Evolutionary conservation across 2,329 filamentous ascomycete species (phyloP), one percentile per base, ranked within the genome.

Genomic region (Sphaerulina vaccinii): DNA sequence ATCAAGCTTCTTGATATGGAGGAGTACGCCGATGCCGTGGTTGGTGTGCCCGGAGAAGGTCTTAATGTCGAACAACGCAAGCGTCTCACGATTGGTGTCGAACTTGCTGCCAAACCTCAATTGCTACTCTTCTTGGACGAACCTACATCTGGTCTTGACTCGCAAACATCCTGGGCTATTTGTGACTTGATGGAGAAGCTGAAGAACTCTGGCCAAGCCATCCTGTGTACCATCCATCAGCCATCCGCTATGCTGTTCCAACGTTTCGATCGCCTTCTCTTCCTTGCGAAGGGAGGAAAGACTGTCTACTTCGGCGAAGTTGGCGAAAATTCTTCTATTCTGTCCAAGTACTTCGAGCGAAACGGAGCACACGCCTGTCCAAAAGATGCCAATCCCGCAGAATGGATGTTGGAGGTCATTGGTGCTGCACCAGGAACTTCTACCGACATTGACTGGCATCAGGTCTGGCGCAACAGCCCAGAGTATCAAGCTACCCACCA

Each of bases 191-290:
- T 97, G 35, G 87, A 95, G 71, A 96, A 95, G 72, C 79, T 96
- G 27, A 90, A 90, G 63, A 87, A 92, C 70, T 87, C 84, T 57
- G 91, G 92, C 13, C 90, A 95, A 68, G 91, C 92, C 45, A 89
- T 96, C 71, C 83, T 96, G n/a, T 96, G 90, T 74, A 96, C 92
- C 0, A 96, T 96, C 55, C 92, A 97, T 70, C 92, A 97, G 71
- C 92, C 92, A n/a, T 95, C 89, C 11, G 90, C 91, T 27, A 90
- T 95, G 80, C 79, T 96, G 47, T 96, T 96, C 76, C 88, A 96
- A 69, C 86, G 89, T 52, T 96, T 93, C 67, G 88, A 93, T 65
- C 82, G 87, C 52, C 80, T 93, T 6, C 77, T 92, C 24, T 89
- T 93, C 74, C 75, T 93, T 13, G 84, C 85, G 27, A 85, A 81